Evolutionary conservation across 139 green algal genomes (phyloP).

Genomic region (Nannochloris sp.): DNA sequence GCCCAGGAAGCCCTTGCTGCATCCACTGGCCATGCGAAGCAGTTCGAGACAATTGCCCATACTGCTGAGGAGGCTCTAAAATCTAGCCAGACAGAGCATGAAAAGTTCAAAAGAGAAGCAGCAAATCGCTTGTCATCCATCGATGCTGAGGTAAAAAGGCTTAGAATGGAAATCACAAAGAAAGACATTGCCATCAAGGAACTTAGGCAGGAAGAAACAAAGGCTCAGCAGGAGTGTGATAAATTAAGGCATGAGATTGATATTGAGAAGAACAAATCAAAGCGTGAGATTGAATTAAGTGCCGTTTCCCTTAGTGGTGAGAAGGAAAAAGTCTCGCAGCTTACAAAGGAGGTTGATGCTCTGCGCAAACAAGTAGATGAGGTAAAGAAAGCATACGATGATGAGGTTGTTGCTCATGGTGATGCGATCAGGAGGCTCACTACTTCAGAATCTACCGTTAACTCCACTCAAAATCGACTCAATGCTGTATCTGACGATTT

Average conservation of each 20-base stretch:
- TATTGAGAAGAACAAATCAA: constrained; percentile 3
- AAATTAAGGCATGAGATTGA: not conserved
- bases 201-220: constrained; percentile 14
- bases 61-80: constrained; percentile 41
- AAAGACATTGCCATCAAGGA: constrained; percentile 18
- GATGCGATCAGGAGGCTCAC: constrained; percentile 17
- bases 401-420: constrained; percentile 36
- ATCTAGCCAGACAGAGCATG: constrained; percentile 28
- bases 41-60: constrained; percentile 43
- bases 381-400: constrained; percentile 29
- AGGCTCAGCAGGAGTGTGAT: constrained; percentile 1
- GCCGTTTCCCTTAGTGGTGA: not conserved
- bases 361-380: constrained; percentile 13
- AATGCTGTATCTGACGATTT: not conserved
- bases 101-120: constrained; percentile 31
- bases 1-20: constrained; percentile 46
- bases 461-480: not conserved
- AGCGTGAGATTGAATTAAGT: not conserved
- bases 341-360: constrained; percentile 4
- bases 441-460: not conserved
- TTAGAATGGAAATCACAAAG: constrained; percentile 11
- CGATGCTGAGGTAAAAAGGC: constrained; percentile 11
- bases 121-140: constrained; percentile 10
- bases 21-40: constrained; percentile 36
- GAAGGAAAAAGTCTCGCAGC: not conserved